Evolutionary conservation across 2,329 filamentous ascomycete species (phyloP).

Genomic region (Penicillium sp.): DNA sequence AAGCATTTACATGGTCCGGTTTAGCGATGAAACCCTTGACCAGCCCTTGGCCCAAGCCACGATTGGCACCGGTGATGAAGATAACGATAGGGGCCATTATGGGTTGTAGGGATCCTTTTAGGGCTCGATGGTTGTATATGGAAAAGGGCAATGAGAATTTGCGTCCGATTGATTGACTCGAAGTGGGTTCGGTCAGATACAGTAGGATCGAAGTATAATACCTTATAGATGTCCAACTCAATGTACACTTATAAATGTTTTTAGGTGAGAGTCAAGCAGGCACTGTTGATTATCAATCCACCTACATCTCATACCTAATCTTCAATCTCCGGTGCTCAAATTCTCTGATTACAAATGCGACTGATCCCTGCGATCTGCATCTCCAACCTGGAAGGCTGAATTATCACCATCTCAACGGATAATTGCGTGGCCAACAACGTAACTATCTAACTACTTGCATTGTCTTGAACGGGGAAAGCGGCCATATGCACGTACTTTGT

Average conservation of each 20-base stretch:
- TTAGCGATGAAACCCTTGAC: slow-evolving; percentile 12
- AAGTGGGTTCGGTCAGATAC: not conserved
- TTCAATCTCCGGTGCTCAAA: not conserved
- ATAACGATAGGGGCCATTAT: slow-evolving; percentile 12
- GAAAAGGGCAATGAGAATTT: not conserved
- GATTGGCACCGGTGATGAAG: slow-evolving; percentile 21
- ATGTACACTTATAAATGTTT: not conserved
- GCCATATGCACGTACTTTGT: not conserved
- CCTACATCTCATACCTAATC: not conserved
- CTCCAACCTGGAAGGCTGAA: not conserved
- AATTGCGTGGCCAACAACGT: not conserved
- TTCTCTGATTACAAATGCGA: not conserved
- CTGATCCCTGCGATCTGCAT: not conserved
- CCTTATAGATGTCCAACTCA: not conserved
- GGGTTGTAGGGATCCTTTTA: no score
- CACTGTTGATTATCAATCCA: not conserved
- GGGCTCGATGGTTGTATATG: not conserved
- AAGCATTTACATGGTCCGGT: slow-evolving; percentile 10
- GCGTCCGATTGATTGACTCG: not conserved
- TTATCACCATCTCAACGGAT: not conserved
- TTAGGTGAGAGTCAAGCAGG: not conserved
- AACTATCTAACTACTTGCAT: not conserved
- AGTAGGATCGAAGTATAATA: not conserved
- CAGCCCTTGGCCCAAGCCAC: slow-evolving; percentile 16
- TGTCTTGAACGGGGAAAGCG: not conserved